Base-by-base conservation (phyloP, 345 rosid genomes). In the Populus ilicifolia region DNA sequence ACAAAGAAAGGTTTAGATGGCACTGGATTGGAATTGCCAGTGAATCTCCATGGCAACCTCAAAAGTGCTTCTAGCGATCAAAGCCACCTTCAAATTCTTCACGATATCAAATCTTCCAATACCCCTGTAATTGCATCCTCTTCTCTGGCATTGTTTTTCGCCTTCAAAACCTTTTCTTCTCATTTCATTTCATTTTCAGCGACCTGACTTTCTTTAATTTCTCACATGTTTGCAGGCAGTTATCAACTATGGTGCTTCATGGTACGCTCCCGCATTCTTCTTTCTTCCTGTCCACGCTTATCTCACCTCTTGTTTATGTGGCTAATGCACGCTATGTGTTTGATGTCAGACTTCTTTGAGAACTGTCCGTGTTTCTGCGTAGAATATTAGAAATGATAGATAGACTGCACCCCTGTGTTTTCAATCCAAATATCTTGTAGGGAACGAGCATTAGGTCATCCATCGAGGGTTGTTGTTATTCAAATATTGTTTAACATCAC, bases 201-300 rank as follows among this genome's bases (percentile, higher is more conserved):
- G 14, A 11, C 39, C 52, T 48, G 46, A 16, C 5, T 1, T 8
- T 56, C 30, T 67, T 29, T 5, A 18, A 27, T 30, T 12, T 20
- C 5, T 68, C 25, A 23, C 39, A 9, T 41, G 21, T 44, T 79
- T 72, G 81, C 88, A 87, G 94, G 86, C 89, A 5, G 87, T 86
- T 50, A 80, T 91, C 82, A 91, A 87, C 75, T 89, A 88, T 33
- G 92, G 92, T n/a, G 91, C 92, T 10, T 88, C 91, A 11, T 88
- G 92, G 91, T 90, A 87, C 27, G 78, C 6, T 72, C 5, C 20
- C 69, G 7, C 10, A 5, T 33, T 33, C 36, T 33, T 33, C 36
- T 52, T 27, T 21, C 6, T 10, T 2, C n/a, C 3, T 70, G 8
- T 4, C 46, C 8, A 1, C 21, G 2, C 18, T 20, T 12, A 3